A percentile compares a stretch with the other conserved stretches of the same genome.
These are phyloP conservation scores for Chlorophyllum brunneum DNA, from an alignment of 768 basidiomycete genomes.

Conservation along the genomic window DNA sequence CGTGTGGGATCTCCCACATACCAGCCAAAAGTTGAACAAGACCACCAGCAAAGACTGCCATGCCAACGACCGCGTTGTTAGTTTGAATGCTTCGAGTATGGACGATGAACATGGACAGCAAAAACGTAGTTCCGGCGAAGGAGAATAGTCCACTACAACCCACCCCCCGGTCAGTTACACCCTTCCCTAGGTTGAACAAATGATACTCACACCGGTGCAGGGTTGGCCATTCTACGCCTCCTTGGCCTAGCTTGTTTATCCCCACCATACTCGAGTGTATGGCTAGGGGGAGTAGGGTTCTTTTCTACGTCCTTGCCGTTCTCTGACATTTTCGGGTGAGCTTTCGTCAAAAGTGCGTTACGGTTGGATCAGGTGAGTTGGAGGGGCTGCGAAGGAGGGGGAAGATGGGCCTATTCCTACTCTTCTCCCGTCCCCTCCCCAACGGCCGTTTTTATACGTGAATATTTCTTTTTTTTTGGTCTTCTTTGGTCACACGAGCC, in stretches of 20 bases:
- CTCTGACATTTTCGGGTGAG: slow-evolving; percentile 17
- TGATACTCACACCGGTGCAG: slow-evolving; percentile 47
- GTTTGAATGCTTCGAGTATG: slow-evolving; percentile 41
- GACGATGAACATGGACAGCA: slow-evolving; percentile 67
- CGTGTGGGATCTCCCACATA: slow-evolving; percentile 70
- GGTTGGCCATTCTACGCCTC: slow-evolving; percentile 49
- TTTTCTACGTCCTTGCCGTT: slow-evolving; percentile 32
- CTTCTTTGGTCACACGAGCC: too few species aligned
- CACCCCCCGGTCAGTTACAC: neutral
- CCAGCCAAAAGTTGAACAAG: slow-evolving; percentile 79
- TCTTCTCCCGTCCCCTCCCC: too few species aligned
- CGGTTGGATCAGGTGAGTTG: too few species aligned
- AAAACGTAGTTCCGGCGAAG: slow-evolving; percentile 52
- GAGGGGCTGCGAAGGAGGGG: too few species aligned
- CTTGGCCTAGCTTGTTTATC: slow-evolving; percentile 17
- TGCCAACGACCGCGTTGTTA: slow-evolving; percentile 68
- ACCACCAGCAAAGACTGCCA: slow-evolving; percentile 73
- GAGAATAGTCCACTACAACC: slow-evolving; percentile 30
- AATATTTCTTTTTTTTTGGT: too few species aligned
- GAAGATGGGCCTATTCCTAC: too few species aligned
- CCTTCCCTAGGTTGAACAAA: neutral
- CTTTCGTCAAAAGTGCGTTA: neutral
- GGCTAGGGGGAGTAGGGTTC: slow-evolving; percentile 17
- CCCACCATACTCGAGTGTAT: slow-evolving; percentile 18
- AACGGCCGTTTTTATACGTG: too few species aligned